Base-by-base conservation (phyloP, 352 stramenopile genomes). In the Pilasporangium apinafurcum region DNA sequence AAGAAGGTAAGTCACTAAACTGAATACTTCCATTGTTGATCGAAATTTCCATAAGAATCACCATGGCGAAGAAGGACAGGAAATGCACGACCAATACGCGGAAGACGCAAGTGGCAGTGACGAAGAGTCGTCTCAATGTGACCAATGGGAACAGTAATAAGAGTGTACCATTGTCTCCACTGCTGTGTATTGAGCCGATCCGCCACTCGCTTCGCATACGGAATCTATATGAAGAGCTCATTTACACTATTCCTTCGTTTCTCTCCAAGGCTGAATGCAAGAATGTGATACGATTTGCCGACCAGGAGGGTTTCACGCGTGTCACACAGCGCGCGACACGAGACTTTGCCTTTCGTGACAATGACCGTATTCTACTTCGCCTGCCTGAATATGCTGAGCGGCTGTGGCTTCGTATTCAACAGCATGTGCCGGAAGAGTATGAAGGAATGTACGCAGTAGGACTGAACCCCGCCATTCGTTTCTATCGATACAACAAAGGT, bases 261-360 rank as follows among this genome's bases (percentile, higher is more conserved):
- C 51, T 92, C 33, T 78, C 73, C 29, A 62, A 56, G 25, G 33
- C 45, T 30, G 79, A 92, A 41, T 89, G 79, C 61, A 41, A 66
- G 32, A 63, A 65, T 22, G 73, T 85, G 26, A 68, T 74, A 18
- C 58, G 65, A 8, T 87, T 87, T 35, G 76, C 79, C 1, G 53
- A 76, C 12, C 25, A 53, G 2, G 56, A 81, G 37, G 76, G 73
- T 22, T 89, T 87, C 32, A 55, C 62, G 49, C 71, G 77, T 22
- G 79, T 87, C 24, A 87, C 74, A 2, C 79, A 92, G 48, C 68
- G 76, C 8, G 76, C 77, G 14, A 83, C 55, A 32, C 57, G 57
- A 4, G 57, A 86, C 36, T 85, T 69, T 36, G 76, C 79, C 3
- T 89, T 87, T 53, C 68, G 76, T 9, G 79, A 92, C 55, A 92